Evolutionary conservation across 495 filamentous ascomycete genomes (phyloP), one percentile per base, ranked within the genome.

Genomic region (Lasiosphaeris hirsuta): DNA sequence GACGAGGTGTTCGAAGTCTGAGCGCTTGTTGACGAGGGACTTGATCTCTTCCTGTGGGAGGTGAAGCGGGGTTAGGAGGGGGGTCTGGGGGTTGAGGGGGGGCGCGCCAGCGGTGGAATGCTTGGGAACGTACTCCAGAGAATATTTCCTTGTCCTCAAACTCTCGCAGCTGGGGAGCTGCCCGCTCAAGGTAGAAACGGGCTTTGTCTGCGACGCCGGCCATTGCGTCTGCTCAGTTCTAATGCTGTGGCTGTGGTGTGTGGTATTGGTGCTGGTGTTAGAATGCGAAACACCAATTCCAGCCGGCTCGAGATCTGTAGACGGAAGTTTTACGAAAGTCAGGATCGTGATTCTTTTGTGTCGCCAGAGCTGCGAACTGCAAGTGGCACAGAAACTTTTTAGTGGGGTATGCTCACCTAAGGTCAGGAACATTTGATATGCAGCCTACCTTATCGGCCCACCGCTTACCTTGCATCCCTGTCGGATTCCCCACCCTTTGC

Each of bases 1-100:
- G 61, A 97, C 78, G 47, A 85, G 86, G 77, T 96, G 92, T 70
- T 98, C 94, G 65, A 91, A 96, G 62, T 92, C 90, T 65, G 90
- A 93, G 56, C 95, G 86, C 65, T 92, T 96, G 67, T 85, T 85
- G 44, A 93, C 83, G 51, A 98, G 92, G 23, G 87, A 84, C 57
- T 81, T 77, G 69, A 97, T 96, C 75, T 97, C 92, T 60, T 91
- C 86, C 86, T 92, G 66, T 1, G 23, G 10, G 7, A 34, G 9
- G 40, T 17, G 37, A 37, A 11, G 13, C 34, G 23, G 55, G 41
- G 15, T 42, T 45, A 30, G 14, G 8, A 9, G 30, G 7, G 3
- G 8, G 34, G 23, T 54, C 23, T 30, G 0, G 7, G 17, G 10
- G 17, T 8, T 34, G 40, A 14, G 18, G 17, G 18, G n/a, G n/a